These are phyloP conservation scores for Yamadazyma sp. DNA, from an alignment of 805 yeast species.

Conservation along the genomic window DNA sequence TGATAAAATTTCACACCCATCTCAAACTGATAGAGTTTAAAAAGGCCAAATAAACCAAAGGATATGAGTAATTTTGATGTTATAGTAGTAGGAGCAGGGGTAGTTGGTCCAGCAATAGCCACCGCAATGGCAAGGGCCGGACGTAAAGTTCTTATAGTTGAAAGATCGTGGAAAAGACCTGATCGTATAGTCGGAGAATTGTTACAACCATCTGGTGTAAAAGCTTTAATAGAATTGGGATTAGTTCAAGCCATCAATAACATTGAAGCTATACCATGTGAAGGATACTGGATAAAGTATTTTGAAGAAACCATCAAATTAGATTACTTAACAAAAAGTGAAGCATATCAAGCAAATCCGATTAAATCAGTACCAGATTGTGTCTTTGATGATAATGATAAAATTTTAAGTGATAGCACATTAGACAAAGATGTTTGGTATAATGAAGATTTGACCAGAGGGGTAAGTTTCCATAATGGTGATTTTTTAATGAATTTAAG, in stretches of 20 bases:
- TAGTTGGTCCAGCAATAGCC: constrained; percentile 91
- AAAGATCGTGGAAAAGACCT: constrained; percentile 88
- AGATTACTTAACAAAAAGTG: constrained; percentile 65
- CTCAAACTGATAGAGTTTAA: background rate
- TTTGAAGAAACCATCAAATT: constrained; percentile 55
- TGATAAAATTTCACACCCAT: background rate
- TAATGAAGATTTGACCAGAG: constrained; percentile 53
- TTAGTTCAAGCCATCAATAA: constrained; percentile 71
- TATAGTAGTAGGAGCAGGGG: constrained; percentile 97
- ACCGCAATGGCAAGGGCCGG: constrained; percentile 90
- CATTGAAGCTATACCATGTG: constrained; percentile 72
- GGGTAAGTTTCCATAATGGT: constrained; percentile 93
- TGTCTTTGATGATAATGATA: constrained; percentile 58
- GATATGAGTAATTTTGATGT: constrained; percentile 60
- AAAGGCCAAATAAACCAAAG: background rate
- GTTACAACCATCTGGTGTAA: constrained; percentile 95
- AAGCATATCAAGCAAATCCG: constrained; percentile 39
- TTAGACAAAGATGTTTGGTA: constrained; percentile 55
- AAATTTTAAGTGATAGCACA: constrained; percentile 45
- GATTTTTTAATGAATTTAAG: constrained; percentile 78
- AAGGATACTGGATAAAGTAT: constrained; percentile 79
- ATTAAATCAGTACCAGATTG: constrained; percentile 52
- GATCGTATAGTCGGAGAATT: constrained; percentile 97
- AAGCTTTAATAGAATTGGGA: constrained; percentile 78
- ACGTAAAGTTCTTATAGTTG: constrained; percentile 71